phyloP scores from a whole-genome alignment of 192 early-diverging fungal species.

The Dissophora ornata region DNA sequence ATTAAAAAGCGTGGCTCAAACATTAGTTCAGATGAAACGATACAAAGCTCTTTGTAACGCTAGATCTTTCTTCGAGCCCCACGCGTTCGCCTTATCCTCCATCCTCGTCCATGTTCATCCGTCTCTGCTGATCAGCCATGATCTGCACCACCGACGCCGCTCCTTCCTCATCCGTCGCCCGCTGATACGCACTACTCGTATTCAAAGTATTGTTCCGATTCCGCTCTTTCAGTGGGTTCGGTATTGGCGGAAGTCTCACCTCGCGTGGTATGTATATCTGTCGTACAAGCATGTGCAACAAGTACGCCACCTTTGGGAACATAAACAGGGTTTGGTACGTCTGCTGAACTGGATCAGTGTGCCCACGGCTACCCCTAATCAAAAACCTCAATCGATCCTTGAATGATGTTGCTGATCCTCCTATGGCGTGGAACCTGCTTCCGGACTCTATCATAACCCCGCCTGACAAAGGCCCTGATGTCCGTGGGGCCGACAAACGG shows the following conservation, averaged over 20 bases:
- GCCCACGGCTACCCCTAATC: neutral
- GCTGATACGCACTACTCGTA: neutral
- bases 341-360: neutral
- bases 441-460: neutral
- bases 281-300: conserved; percentile 25
- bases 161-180: too few species aligned
- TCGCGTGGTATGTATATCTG: conserved; percentile 16
- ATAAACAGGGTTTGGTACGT: conserved; percentile 20
- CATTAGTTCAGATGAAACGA: too few species aligned
- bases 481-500: neutral
- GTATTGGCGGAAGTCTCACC: conserved; percentile 24
- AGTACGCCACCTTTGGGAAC: conserved; percentile 31
- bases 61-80: too few species aligned
- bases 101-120: too few species aligned
- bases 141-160: too few species aligned
- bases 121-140: too few species aligned
- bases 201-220: neutral
- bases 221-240: conserved; percentile 2
- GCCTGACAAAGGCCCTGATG: neutral
- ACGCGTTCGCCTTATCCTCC: too few species aligned
- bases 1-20: too few species aligned
- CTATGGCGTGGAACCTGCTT: neutral
- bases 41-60: too few species aligned
- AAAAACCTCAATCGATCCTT: neutral
- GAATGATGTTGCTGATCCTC: too few species aligned